Base-by-base conservation (phyloP, 768 basidiomycete species). In the Mycena vitilis region DNA sequence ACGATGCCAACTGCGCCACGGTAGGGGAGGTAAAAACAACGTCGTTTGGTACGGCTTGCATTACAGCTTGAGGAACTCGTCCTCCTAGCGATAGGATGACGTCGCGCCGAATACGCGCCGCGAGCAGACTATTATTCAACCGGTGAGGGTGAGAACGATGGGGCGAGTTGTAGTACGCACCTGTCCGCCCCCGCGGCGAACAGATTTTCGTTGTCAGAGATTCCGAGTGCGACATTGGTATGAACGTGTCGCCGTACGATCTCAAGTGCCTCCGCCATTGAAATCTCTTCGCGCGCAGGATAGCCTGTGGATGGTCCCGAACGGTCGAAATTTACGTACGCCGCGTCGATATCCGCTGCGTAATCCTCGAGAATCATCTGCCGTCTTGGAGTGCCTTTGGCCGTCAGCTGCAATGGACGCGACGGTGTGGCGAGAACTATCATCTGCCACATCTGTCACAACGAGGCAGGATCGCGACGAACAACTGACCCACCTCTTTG, bases 391-490 rank as follows among this genome's bases (percentile, higher is more conserved):
- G 81, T 82, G 38, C 77, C 78, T 74, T 87, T 87, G 2, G 80
- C 75, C 0, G 84, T 86, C 56, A 80, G 80, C 8, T 71, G 73
- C 64, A 87, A 85, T 1, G 85, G 84, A 62, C 82, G 82, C 5
- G 75, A 72, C 0, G 81, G 79, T 4, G 75, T 75, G 1, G 81
- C 71, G 36, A 84, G 75, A 6, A 85, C 57, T 57, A 87, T 80
- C 82, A 86, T 86, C 82, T 85, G 30, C 22, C 22, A 34, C 36
- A 20, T 16, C 13, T 36, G 36, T 8, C 15, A 12, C 5, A 16
- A 8, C 18, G 44, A 30, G 45, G 22, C 34, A 25, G 23, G 51
- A n/a, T 47, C 2, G 15, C 40, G 64, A 22, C 9, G 13, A 13
- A 34, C 61, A 47, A 22, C 3, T n/a, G 34, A 42, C 60, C 10